Evolutionary conservation across 2,329 filamentous ascomycete genomes (phyloP), one percentile per base, ranked within the genome.

Genomic region (Ciborinia camelliae): DNA sequence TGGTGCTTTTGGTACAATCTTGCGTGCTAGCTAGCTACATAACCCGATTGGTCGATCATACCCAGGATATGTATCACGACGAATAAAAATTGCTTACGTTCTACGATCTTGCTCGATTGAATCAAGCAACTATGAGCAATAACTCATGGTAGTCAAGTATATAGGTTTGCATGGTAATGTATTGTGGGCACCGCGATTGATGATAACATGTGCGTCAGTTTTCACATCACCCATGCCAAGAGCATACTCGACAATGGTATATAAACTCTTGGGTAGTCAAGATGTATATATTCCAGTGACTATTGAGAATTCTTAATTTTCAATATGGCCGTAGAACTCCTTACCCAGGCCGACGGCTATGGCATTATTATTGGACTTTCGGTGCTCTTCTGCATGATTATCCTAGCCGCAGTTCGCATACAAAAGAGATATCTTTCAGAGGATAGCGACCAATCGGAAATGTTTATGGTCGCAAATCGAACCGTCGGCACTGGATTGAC

Each of bases 351-450:
- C 45, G 48, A 48, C 32, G 77, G 76, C 67, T 82, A 82, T 74
- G 80, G 80, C 65, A 73, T 82, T 26, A 76, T 83, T 50, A 76
- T 82, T 64, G 81, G 80, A 8, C 77, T 83, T 7, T 78, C 79
- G 1, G 73, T 82, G 0, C 67, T 79, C 1, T 83, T 83, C 67
- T 80, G 77, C 62, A 72, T 76, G 4, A 77, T 83, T 23, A 82
- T 82, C 66, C 66, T 83, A 8, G 69, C 74, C 6, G 80, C 80
- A 5, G 76, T 82, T 41, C 77, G 77, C 47, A 73, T 82, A 3
- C 81, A 82, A 71, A 78, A 76, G 60, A 67, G 68, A 39, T 80
- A 79, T 63, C 73, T 80, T 20, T 66, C 74, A 1, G 79, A 81
- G 66, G 79, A 81, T 68, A 75, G 73, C 8, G 75, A 74, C 30